These are phyloP conservation scores for Tylopilus balloui DNA, from an alignment of 768 basidiomycete species.

Conservation along the genomic window DNA sequence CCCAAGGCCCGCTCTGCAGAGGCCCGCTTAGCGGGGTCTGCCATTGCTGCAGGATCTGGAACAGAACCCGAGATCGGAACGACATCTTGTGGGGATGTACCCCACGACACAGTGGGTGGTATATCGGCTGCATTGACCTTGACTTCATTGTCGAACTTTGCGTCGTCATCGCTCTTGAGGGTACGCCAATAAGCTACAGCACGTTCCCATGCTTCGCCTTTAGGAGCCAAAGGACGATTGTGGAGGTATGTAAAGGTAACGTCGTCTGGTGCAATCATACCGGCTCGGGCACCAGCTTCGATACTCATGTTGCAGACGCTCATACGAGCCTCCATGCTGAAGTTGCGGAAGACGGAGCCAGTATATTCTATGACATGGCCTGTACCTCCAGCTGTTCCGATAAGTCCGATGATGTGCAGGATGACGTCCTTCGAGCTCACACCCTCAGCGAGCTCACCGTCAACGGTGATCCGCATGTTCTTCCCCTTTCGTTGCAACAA, in stretches of 20 bases:
- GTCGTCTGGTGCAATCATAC: slow-evolving; percentile 90
- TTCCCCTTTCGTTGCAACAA: slow-evolving; percentile 82
- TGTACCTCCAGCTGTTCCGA: slow-evolving; percentile 91
- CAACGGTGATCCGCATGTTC: slow-evolving; percentile 89
- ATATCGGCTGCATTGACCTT: slow-evolving; percentile 81
- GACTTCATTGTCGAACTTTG: slow-evolving; percentile 80
- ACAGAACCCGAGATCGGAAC: slow-evolving; percentile 78
- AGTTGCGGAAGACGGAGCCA: slow-evolving; percentile 79
- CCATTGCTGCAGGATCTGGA: slow-evolving; percentile 66
- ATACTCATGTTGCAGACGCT: slow-evolving; percentile 95
- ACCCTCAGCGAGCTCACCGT: slow-evolving; percentile 75
- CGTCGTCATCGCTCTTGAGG: slow-evolving; percentile 73
- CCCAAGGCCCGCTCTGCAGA: slow-evolving; percentile 71
- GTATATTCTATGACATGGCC: slow-evolving; percentile 91
- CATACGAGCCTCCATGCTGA: slow-evolving; percentile 90
- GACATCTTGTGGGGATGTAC: slow-evolving; percentile 87
- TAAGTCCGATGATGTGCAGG: slow-evolving; percentile 83
- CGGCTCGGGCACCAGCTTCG: slow-evolving; percentile 88
- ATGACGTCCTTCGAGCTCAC: slow-evolving; percentile 90
- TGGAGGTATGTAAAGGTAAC: slow-evolving; percentile 81
- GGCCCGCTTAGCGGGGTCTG: slow-evolving; percentile 59
- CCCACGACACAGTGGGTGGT: slow-evolving; percentile 89
- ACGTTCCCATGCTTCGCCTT: slow-evolving; percentile 79
- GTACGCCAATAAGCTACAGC: slow-evolving; percentile 86
- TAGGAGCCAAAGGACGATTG: slow-evolving; percentile 75